Evolutionary conservation across 441 rosid genomes (phyloP).

Genomic region (Erodium trifolium): DNA sequence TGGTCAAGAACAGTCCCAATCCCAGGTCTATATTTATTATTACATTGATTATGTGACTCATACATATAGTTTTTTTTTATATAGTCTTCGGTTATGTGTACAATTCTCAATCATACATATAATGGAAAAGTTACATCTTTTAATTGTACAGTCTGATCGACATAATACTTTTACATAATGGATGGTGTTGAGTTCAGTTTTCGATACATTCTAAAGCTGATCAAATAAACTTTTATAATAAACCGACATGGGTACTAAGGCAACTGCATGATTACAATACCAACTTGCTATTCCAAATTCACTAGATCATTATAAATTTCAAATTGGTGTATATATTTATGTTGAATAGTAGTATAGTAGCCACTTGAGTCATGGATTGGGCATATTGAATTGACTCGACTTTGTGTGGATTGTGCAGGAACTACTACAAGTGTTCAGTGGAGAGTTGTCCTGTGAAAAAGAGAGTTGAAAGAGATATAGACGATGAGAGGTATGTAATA

Average conservation of each 20-base stretch:
- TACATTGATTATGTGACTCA: not conserved
- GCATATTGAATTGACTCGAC: not conserved
- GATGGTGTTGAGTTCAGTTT: too few species aligned
- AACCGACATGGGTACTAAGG: too few species aligned
- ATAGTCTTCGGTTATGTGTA: too few species aligned
- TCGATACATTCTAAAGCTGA: too few species aligned
- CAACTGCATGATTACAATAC: too few species aligned
- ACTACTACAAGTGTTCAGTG: conserved; percentile 62
- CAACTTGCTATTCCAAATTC: too few species aligned
- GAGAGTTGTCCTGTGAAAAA: conserved; percentile 81
- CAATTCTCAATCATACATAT: too few species aligned
- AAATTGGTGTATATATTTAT: not conserved
- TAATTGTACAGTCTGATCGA: too few species aligned
- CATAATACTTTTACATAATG: too few species aligned
- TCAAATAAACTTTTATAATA: too few species aligned
- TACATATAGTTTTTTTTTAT: too few species aligned
- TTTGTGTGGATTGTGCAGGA: conserved; percentile 38
- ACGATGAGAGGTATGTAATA: conserved; percentile 61
- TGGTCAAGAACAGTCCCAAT: conserved; percentile 86
- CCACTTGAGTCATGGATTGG: not conserved
- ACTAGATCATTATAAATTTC: not conserved
- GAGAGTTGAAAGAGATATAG: conserved; percentile 76
- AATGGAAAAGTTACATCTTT: too few species aligned
- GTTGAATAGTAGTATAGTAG: not conserved
- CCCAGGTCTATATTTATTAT: conserved; percentile 41